phyloP scores from a whole-genome alignment of 148 eudicot species.

The Pouteria glomerata region DNA sequence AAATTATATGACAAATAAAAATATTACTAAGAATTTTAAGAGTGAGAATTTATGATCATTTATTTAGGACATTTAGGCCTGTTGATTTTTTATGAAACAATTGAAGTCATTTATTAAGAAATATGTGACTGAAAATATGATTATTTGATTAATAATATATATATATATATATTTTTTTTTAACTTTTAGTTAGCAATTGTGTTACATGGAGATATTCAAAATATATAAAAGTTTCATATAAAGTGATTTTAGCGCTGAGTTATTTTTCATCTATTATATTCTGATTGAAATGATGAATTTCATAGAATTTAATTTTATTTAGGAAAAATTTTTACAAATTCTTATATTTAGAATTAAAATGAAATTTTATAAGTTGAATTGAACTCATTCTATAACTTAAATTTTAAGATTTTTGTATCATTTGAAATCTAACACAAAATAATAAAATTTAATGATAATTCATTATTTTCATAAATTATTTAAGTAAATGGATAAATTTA shows the following conservation, averaged over 20 bases:
- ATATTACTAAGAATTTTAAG: neutral
- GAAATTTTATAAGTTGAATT: no score
- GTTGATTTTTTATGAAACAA: neutral
- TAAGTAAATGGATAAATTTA: no score
- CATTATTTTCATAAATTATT: no score
- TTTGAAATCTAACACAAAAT: no score
- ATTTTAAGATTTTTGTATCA: no score
- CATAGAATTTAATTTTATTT: no score
- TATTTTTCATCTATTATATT: neutral
- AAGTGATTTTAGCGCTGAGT: neutral
- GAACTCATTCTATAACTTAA: no score
- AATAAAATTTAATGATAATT: no score
- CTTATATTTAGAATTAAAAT: no score
- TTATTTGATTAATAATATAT: neutral
- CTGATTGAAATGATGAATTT: no score
- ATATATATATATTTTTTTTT: neutral
- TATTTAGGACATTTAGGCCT: neutral
- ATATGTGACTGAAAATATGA: neutral
- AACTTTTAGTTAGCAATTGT: neutral
- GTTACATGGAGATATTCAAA: neutral
- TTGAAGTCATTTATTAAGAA: neutral
- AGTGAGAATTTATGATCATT: neutral
- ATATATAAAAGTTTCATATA: neutral
- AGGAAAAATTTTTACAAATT: no score
- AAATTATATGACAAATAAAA: neutral